Base-by-base conservation (phyloP, 805 yeast genomes). In the Maudiozyma turicensis region DNA sequence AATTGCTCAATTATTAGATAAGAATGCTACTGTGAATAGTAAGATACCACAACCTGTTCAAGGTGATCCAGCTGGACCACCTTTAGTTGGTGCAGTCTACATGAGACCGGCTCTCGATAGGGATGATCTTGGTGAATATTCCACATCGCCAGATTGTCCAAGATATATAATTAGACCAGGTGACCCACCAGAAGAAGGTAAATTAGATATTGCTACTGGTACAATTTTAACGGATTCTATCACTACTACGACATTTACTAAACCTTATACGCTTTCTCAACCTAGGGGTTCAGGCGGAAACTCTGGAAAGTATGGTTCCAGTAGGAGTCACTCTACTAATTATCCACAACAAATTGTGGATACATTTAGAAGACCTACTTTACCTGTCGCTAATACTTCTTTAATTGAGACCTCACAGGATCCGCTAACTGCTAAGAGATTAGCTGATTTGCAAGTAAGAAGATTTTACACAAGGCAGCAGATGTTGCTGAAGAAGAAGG, bases 31-130 rank as follows among this genome's bases (percentile, higher is more conserved):
- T n/a, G 77, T 80, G 5, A 75, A 77, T 37, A 89, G 86, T 72
- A 81, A 84, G 10, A 76, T 86, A 41, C 95, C 96, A 1, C 85
- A 82, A 49, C 93, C 97, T 3, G 77, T 81, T 1, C 81, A 81
- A 59, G 91, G 93, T 10, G 86, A 83, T 15, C 75, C 82, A 53
- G 82, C 85, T 56, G 95, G 96, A 0, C 98, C 98, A 10, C 98
- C 99, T 10, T 65, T 89, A 26, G 79, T 86, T 37, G 99, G 99
- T 29, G 93, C 87, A 31, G 96, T 93, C 6, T 91, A 86, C 65
- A 69, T 82, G 53, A 78, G 93, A 53, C 86, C 87, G 1, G 78
- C 81, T 38, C 80, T 81, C 53, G 81, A 81, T 40, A 81, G 82
- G 50, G 96, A 89, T 61, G 96, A 91, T 60, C 75, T 85, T 48